Base-by-base conservation (phyloP, 257 asterid species). In the Jacaranda copaia region DNA sequence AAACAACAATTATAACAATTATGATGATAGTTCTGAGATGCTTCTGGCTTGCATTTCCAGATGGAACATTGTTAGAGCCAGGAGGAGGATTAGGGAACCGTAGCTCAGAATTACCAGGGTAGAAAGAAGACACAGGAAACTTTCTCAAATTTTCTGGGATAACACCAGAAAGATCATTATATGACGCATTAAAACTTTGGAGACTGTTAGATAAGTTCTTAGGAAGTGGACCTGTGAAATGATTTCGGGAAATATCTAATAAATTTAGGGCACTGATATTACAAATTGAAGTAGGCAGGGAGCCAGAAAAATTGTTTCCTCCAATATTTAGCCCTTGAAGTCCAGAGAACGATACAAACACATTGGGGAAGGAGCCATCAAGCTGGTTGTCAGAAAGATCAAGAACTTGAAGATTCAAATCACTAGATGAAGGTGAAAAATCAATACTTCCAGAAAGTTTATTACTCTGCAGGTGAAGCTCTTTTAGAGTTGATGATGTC, bases 91-190 rank as follows among this genome's bases (percentile, higher is more conserved):
- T 93, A 1, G 98, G 99, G 80, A 95, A 93, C 56, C 83, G 78
- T 60, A 91, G 76, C 18, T 73, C 57, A n/a, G 89, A 83, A 79
- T 91, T 91, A 16, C 97, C 93, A 46, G 97, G 97, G 79, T 82
- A 91, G 86, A 91, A 91, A 52, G 95, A 89, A 35, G 97, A 83
- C 20, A 69, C 52, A 18, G 97, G 86, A 77, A 95, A 93, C 74
- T 86, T 93, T 68, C 98, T 87, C 86, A 95, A 81, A 78, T 93
- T 93, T 16, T 90, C 97, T 0, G 99, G 98, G 71, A 93, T 97
- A 14, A 85, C 88, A 8, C 99, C 98, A 3, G 97, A 91, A 58
- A 95, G 91, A 77, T 89, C 89, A 80, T 95, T 93, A 69, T 81
- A 82, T 1, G 99, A 95, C 66, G 92, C 98, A 77, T 95, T 95